Evolutionary conservation across 2,329 filamentous ascomycete genomes (phyloP).

Genomic region (Aschersonia sp.): DNA sequence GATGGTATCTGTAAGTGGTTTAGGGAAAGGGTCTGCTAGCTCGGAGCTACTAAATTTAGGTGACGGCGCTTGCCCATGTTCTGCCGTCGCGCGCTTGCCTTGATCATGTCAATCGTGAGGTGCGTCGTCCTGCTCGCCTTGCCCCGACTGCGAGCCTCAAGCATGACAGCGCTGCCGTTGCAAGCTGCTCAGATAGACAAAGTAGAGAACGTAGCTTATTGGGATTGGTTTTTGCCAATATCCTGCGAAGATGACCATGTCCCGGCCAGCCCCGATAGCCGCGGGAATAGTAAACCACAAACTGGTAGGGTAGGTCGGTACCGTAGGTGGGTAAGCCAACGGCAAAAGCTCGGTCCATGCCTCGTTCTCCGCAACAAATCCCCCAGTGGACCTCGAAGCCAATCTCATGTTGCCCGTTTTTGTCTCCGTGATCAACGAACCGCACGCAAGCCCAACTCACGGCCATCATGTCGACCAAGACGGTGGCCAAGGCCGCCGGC

Average conservation of each 20-base stretch:
- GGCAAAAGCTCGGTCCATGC: conserved; percentile 8
- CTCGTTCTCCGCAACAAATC: too few relatives aligned
- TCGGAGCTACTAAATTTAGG: background rate
- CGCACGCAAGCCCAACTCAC: conserved; percentile 3
- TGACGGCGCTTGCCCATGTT: background rate
- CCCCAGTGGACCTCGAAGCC: background rate
- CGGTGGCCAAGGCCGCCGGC: conserved; percentile 38
- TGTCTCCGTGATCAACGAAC: conserved; percentile 5
- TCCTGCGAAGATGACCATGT: too few relatives aligned
- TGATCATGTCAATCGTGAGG: background rate
- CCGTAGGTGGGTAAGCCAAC: background rate
- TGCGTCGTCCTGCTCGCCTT: too few relatives aligned
- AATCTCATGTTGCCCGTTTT: conserved; percentile 5
- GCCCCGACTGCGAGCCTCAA: too few relatives aligned
- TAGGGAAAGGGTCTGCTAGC: background rate
- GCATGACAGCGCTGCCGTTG: too few relatives aligned
- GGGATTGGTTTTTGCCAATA: too few relatives aligned
- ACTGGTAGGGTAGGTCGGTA: background rate
- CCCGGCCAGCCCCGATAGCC: too few relatives aligned
- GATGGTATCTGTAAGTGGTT: background rate
- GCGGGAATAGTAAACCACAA: too few relatives aligned
- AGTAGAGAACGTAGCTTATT: too few relatives aligned
- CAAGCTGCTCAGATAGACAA: too few relatives aligned
- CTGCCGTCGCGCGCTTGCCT: background rate
- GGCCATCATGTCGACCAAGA: conserved; percentile 44